Evolutionary conservation across 2,329 filamentous ascomycete genomes (phyloP).

Genomic region (Sporothrix curviconia): DNA sequence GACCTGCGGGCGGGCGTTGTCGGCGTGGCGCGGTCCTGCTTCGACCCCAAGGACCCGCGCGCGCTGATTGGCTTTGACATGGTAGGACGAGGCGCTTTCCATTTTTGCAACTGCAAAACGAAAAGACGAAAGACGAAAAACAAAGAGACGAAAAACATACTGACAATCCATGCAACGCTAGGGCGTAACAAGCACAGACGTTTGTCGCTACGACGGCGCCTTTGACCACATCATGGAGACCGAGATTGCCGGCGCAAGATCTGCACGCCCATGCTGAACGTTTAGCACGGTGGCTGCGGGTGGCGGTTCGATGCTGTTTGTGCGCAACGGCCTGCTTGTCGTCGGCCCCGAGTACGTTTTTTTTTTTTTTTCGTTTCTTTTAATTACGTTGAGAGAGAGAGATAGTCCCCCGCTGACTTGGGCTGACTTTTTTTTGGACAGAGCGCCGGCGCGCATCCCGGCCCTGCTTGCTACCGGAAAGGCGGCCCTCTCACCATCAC

Average conservation of each 20-base stretch:
- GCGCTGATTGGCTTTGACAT: conserved; percentile 64
- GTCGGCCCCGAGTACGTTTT: conserved; percentile 82
- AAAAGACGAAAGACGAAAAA: too few relatives aligned
- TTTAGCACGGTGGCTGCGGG: conserved; percentile 86
- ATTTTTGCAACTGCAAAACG: too few relatives aligned
- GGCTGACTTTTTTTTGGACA: too few relatives aligned
- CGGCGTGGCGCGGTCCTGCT: conserved; percentile 66
- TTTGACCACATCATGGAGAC: conserved; percentile 66
- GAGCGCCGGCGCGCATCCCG: conserved; percentile 62
- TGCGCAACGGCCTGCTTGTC: conserved; percentile 79
- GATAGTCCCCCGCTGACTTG: too few relatives aligned
- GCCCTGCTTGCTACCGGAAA: conserved; percentile 65
- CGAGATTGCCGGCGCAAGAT: conserved; percentile 70
- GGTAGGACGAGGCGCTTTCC: too few relatives aligned
- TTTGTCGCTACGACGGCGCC: conserved; percentile 35
- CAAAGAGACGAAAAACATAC: too few relatives aligned
- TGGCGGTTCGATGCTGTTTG: conserved; percentile 59
- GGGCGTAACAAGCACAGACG: conserved; percentile 28
- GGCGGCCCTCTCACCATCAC: conserved; percentile 37
- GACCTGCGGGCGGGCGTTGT: conserved; percentile 67
- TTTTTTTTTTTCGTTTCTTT: too few relatives aligned
- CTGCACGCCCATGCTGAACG: conserved; percentile 83
- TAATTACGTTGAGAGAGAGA: too few relatives aligned
- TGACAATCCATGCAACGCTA: too few relatives aligned
- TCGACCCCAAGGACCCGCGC: conserved; percentile 59